Conservation (phyloP, 2,329 filamentous ascomycete species). For the Cladophialophora chaetospira region DNA sequence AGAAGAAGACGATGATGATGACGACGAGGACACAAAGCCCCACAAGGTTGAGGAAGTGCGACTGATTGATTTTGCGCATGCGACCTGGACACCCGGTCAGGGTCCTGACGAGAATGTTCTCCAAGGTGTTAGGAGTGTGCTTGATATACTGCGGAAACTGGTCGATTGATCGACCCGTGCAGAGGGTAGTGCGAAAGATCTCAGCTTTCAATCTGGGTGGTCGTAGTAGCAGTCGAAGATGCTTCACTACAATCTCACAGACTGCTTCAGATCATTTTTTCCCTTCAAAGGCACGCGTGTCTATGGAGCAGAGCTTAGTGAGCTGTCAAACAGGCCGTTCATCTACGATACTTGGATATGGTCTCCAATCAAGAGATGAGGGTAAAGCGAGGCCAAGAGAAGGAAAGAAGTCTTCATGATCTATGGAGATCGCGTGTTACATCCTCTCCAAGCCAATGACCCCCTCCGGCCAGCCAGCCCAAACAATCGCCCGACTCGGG, state of each 20-base stretch:
- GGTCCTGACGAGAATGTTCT: slow-evolving; percentile 86
- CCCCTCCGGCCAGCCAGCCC: slow-evolving; percentile 84
- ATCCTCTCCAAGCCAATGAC: slow-evolving; percentile 72
- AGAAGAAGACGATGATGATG: slow-evolving; percentile 18
- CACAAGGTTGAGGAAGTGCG: slow-evolving; percentile 77
- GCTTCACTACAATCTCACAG: no score
- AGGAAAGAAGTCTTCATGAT: not conserved
- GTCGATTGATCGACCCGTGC: not conserved
- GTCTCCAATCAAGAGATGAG: no score
- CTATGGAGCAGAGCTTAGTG: no score
- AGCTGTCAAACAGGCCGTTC: no score
- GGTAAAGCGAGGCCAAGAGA: not conserved
- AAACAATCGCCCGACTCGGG: slow-evolving; percentile 76
- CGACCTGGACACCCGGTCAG: slow-evolving; percentile 75
- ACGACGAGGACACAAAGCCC: slow-evolving; percentile 50
- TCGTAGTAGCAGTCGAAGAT: no score
- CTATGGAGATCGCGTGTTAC: not conserved
- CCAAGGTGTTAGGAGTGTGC: slow-evolving; percentile 70
- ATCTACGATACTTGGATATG: no score
- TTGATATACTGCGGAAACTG: slow-evolving; percentile 66
- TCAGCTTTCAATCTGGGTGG: no score
- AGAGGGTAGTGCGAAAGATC: no score
- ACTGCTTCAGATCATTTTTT: no score
- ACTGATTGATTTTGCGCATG: slow-evolving; percentile 97
- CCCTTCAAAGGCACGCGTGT: no score